Base-by-base conservation (phyloP, 768 basidiomycete species). In the Candolleomyces efflorescens region DNA sequence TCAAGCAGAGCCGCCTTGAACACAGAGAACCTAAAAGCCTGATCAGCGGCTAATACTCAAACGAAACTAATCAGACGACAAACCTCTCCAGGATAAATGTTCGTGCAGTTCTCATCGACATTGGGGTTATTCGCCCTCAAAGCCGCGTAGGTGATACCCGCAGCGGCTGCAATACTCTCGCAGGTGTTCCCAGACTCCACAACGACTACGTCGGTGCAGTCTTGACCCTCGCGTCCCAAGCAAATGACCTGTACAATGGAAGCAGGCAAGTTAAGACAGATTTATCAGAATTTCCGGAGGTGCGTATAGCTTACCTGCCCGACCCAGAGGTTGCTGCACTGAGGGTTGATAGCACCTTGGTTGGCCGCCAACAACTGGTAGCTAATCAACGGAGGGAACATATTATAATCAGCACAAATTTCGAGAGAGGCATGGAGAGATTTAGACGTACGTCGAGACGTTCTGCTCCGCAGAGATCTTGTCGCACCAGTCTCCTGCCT, bases 41-140 rank as follows among this genome's bases (percentile, higher is more conserved):
- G 9, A 27, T 18, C n/a, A 36, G 32, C 17, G 37, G 32, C 20
- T n/a, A n/a, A n/a, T 13, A 18, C 18, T 2, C n/a, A 39, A 24
- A 57, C 37, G 20, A 39, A 17, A 13, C 18, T 24, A 12, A 37
- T 10, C 2, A 51, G 6, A 17, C 7, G 20, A n/a, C 36, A 26
- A 15, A 87, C 87, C 78, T 88, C 85, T 50, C 74, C 78, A 56
- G 78, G 67, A 69, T 82, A 82, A 54, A 88, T 76, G 71, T 85
- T 85, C 36, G 67, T 68, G 71, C 84, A 86, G 6, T 36, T 63
- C 9, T 60, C 55, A 68, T 84, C 71, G 55, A 89, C 67, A 64
- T 89, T 85, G 2, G 83, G 86, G 73, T 89, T 90, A 74, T 89
- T 88, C 27, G 73, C 64, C 59, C 75, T 66, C 23, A 90, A 72